Conservation (phyloP, 768 basidiomycete species). For the Rossbeevera mucosa region DNA sequence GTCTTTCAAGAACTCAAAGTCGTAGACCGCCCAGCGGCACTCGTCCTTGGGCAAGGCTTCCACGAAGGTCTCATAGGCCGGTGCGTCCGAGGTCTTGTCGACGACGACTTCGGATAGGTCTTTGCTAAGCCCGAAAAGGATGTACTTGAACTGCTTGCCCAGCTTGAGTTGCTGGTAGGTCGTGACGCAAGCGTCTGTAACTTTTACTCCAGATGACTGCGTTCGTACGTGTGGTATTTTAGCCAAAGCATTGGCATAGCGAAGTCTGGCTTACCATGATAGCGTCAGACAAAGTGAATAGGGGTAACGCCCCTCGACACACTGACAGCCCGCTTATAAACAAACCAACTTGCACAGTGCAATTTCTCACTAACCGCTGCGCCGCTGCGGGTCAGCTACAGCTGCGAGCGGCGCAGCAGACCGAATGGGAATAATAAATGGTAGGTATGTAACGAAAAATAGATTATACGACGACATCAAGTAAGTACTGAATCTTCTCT, state of each 20-base stretch:
- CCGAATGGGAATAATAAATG: neutral
- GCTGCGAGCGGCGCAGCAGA: conserved; percentile 1
- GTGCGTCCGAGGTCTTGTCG: conserved; percentile 51
- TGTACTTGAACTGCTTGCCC: conserved; percentile 65
- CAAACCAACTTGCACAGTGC: neutral
- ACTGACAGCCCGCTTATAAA: conserved; percentile 10
- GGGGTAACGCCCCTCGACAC: conserved; percentile 5
- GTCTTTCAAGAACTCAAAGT: conserved; percentile 76
- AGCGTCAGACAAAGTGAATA: conserved; percentile 2
- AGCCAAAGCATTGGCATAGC: neutral
- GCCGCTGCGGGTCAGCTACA: conserved; percentile 6
- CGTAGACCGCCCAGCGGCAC: conserved; percentile 90
- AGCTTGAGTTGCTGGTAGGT: conserved; percentile 22
- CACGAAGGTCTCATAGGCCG: conserved; percentile 70
- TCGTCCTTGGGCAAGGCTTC: conserved; percentile 65
- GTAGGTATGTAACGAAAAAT: neutral
- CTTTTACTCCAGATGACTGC: conserved; percentile 36
- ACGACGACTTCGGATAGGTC: conserved; percentile 72
- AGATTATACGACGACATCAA: conserved; percentile 1
- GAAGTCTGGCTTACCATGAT: conserved; percentile 24
- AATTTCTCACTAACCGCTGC: neutral
- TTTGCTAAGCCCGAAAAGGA: conserved; percentile 69
- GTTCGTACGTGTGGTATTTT: conserved; percentile 12
- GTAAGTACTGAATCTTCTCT: too few species aligned
- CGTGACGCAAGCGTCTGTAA: conserved; percentile 48